Evolutionary conservation across 1,284 basidiomycete species (phyloP), one percentile per base, ranked within the genome.

Genomic region (Irpex sp.): DNA sequence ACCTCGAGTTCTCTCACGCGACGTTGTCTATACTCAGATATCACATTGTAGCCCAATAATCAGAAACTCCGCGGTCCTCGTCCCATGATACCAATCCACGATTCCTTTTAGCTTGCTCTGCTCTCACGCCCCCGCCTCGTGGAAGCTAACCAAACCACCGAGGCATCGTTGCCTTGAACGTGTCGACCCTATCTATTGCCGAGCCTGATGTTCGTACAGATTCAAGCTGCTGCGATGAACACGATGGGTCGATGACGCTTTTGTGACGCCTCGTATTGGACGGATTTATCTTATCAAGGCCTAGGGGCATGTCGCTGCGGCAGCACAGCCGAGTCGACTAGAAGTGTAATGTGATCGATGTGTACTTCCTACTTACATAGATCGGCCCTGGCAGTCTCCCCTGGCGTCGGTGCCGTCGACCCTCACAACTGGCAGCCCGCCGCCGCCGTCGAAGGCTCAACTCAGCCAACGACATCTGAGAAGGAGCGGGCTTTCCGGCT

Each of bases 111-210:
- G 54, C 15, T 15, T 52, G 4, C 54, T 56, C 54, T 37, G 21
- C 54, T 56, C 54, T 56, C 54, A 56, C 54, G 54, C 54, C 26
- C 11, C 54, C 31, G 54, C 54, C 54, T 56, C 54, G 54, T 56
- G 54, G 26, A 31, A 26, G 54, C 54, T 56, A 56, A 56, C 26
- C 7, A 11, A 9, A 15, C 11, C 54, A 7, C 54, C 34, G 26
- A 56, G 54, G 54, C 54, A 36, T 31, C 31, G 31, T 34, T 34
- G 6, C 31, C 31, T 34, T 26, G n/a, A 54, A 54, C 51, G 51
- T 54, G 51, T 54, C 51, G 21, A 54, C 26, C 31, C 54, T 31
- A 1, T 15, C 54, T 26, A 15, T 56, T 36, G 54, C 54, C 54
- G 54, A 52, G 17, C 51, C 19, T 52, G 49, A 52, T 52, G 49